Conservation (phyloP, 305 asterid genomes). For the Fraxinus nigra region DNA sequence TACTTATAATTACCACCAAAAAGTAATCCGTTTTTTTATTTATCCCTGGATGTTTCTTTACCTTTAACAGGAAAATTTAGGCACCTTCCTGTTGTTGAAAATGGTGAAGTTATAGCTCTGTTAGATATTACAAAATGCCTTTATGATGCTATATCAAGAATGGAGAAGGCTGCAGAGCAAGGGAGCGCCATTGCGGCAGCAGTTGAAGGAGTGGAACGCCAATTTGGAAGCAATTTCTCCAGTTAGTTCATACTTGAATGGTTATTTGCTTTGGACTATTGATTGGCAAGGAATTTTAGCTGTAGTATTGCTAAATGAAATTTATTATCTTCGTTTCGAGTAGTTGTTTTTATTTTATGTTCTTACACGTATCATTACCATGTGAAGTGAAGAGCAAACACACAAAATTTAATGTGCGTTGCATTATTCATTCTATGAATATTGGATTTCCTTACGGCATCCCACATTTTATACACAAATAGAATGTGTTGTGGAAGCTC, state of each 20-base stretch:
- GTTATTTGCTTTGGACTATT: constrained; percentile 5
- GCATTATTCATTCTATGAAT: not conserved
- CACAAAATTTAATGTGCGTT: not conserved
- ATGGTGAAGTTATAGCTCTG: constrained; percentile 94
- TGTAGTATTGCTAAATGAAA: not conserved
- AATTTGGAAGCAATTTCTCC: constrained; percentile 72
- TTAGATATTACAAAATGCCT: constrained; percentile 93
- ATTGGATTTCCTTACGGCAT: not conserved
- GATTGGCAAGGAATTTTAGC: not conserved
- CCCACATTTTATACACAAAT: not conserved
- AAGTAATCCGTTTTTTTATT: not conserved
- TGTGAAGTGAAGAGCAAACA: not conserved
- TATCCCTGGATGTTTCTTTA: not conserved
- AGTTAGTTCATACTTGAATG: constrained; percentile 47
- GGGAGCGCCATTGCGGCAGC: constrained; percentile 98
- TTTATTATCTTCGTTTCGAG: not conserved
- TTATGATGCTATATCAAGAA: constrained; percentile 94
- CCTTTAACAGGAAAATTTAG: constrained; percentile 74
- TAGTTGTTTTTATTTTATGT: not conserved
- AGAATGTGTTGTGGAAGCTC: not conserved
- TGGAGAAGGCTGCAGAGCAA: constrained; percentile 99
- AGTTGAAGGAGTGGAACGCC: constrained; percentile 98
- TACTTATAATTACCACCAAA: not conserved
- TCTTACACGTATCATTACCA: not conserved
- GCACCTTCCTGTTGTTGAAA: constrained; percentile 98